Base-by-base conservation (phyloP, 2,329 filamentous ascomycete genomes). In the Monosporascus sp. region DNA sequence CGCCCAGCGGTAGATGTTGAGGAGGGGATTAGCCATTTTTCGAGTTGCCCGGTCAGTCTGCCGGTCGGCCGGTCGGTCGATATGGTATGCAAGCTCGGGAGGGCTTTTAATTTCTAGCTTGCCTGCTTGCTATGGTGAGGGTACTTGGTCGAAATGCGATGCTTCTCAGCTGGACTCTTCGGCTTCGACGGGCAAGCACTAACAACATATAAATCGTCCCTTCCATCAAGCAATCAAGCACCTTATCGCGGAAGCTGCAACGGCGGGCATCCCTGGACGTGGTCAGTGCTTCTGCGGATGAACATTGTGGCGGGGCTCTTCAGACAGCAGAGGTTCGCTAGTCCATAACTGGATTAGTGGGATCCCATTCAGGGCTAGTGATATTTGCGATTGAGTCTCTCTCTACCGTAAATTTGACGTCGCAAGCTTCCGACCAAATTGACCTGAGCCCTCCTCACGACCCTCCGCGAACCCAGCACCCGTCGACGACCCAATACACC, bases 1-100 rank as follows among this genome's bases (percentile, higher is more conserved):
- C 58, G 89, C 89, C 70, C 79, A 79, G 63, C 79, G 79, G 75
- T 87, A 89, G 67, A 87, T 70, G 60, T 77, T 70, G 66, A 79
- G 79, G 61, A 90, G 79, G 47, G 75, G 72, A 67, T 80, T 78
- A 59, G 81, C 76, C 80, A 83, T 83, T 35, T 31, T 35, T 14
- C 4, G 31, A 11, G 6, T 14, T 35, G 31, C 8, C 31, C 2
- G 31, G 31, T 35, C 31, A 3, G 27, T 31, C 27, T 25, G n/a
- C n/a, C n/a, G 25, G 25, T 25, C 25, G 25, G 25, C 7, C 25
- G 1, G 27, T 11, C 27, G 31, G 31, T 35, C 31, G 31, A 35
- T 35, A 14, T 35, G 31, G 31, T 35, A 14, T 14, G 31, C 31
- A 35, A 35, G 11, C 31, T 35, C 31, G 31, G 31, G 31, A 35